Conservation (phyloP, 495 filamentous ascomycete species). For the Stereocaulon alpinum region DNA sequence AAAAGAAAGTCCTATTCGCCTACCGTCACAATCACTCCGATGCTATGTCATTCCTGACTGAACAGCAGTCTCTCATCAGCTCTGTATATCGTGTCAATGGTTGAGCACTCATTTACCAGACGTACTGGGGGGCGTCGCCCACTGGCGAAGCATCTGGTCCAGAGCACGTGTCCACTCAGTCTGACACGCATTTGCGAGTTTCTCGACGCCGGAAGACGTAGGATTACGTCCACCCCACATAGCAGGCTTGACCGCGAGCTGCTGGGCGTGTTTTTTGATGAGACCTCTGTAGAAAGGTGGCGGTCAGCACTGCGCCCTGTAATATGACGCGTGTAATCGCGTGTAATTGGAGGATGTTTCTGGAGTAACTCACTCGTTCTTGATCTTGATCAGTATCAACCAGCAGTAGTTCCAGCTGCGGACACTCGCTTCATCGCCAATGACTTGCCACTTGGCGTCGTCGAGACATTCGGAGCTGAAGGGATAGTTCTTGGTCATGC, state of each 20-base stretch:
- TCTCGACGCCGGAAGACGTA: conserved; percentile 39
- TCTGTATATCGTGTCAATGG: neutral
- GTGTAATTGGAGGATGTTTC: neutral
- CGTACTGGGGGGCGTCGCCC: conserved; percentile 44
- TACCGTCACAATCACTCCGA: neutral
- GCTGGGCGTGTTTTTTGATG: conserved; percentile 48
- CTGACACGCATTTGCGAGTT: conserved; percentile 53
- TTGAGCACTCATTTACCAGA: conserved; percentile 14
- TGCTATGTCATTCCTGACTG: conserved; percentile 9
- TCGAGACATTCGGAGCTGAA: conserved; percentile 59
- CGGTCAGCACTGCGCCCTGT: neutral
- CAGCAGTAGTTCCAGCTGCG: conserved; percentile 72
- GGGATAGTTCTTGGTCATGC: conserved; percentile 59
- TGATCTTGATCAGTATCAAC: conserved; percentile 59
- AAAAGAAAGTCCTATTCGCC: neutral
- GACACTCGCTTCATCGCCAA: conserved; percentile 52
- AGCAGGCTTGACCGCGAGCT: conserved; percentile 49
- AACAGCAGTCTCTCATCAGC: neutral
- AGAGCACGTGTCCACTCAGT: conserved; percentile 60
- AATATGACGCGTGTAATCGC: neutral
- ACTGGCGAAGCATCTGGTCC: conserved; percentile 57
- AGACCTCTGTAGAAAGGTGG: conserved; percentile 23
- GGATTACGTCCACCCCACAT: conserved; percentile 65
- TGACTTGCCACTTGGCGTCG: conserved; percentile 56
- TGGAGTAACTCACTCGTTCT: conserved; percentile 46